Base-by-base conservation (phyloP, 2,329 filamentous ascomycete genomes). In the Neophaeococcomyces aloes region DNA sequence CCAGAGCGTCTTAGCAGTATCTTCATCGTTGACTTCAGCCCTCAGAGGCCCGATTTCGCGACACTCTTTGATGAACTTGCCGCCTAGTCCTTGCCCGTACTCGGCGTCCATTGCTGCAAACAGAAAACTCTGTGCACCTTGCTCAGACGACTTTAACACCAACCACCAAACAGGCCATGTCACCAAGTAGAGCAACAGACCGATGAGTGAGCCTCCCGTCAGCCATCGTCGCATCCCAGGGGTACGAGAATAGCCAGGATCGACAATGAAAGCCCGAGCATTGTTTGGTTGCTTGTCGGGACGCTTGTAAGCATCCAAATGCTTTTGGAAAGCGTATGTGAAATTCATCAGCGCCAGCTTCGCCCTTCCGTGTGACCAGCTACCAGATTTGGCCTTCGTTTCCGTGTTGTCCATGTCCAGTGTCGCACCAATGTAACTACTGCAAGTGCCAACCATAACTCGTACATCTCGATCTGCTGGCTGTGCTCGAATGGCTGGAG, bases 381-480 rank as follows among this genome's bases (percentile, higher is more conserved):
- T 52, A 11, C 50, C 50, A 21, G 52, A 49, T 38, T 53, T 56
- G 14, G 50, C 47, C 29, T 46, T 48, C 17, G 27, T 38, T 10
- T 55, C 43, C n/a, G 51, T 53, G 11, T 44, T 25, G 29, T 46
- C 67, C 57, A 66, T 60, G 49, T 76, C 74, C 7, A 86, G 70
- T 11, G 80, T 80, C 3, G 83, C 84, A 1, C 76, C 78, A 53
- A 95, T 84, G 64, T 98, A 96, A 27, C 85, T 81, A 15, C 86
- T 81, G 61, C 93, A 98, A 0, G 85, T 93, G 1, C 84, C 73
- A 52, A 96, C 78, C 45, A 98, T 74, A 48, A 98, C 75, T 48
- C 91, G 76, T 13, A 98, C 86, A 61, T 98, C 91, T 56, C 91
- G 78, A 61, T 98, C 91, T 44, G 93, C 79, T 2, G 91, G 91